Evolutionary conservation across 345 rosid species (phyloP), one percentile per base, ranked within the genome.

Genomic region (Populus nigra): DNA sequence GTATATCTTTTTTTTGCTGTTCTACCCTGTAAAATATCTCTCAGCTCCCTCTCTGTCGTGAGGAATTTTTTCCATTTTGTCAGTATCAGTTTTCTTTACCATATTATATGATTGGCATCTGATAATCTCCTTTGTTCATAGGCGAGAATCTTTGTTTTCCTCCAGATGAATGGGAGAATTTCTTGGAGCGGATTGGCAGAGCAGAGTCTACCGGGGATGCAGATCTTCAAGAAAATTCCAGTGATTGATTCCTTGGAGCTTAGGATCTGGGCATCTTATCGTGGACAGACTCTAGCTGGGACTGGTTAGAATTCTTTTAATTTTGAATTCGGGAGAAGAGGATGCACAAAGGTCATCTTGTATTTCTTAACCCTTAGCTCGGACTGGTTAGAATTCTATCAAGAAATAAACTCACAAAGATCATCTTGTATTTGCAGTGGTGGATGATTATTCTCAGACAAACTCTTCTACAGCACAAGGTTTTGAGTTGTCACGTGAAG

Each of bases 121-220:
- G 45, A 22, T 55, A 20, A 10, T 73, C 39, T 13, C 22, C 35
- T 55, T 84, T 65, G 31, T 57, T 82, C 23, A 47, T 50, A 80
- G 69, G 22, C 45, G 74, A 59, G n/a, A n/a, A 68, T 68, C 22
- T 50, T 2, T 12, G 20, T 77, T 80, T 31, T 18, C 38, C 33
- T 66, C 72, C 80, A 96, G 99, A 93, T 90, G 99, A 96, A 86
- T 93, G 99, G 99, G 98, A 91, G 79, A 96, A 96, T 83, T 96
- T 92, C 83, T 84, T 96, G 90, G 94, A 96, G 84, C 87, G 99
- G 86, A 89, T 89, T 88, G 94, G 93, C 75, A 88, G 88, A 75
- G 93, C 87, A 25, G 89, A 84, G 76, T 83, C 97, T 69, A 86
- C 90, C 27, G 90, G 85, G 66, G 96, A 87, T 80, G 89, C 66